phyloP scores from a whole-genome alignment of 495 filamentous ascomycete genomes.

The Apiosordaria backusii region DNA sequence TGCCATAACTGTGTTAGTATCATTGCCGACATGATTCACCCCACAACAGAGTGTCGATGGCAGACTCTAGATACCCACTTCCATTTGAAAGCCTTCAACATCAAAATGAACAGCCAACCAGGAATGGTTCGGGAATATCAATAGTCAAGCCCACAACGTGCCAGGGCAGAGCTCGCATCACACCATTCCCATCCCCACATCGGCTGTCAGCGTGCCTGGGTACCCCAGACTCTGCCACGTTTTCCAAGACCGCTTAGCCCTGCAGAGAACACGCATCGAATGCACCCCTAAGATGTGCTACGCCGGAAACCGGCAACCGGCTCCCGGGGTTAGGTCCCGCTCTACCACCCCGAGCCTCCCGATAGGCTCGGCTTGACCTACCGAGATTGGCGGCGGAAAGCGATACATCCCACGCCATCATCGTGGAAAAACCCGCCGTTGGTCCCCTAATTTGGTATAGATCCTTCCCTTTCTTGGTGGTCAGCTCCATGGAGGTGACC shows the following conservation, averaged over 20 bases:
- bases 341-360: background rate
- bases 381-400: conserved; percentile 1
- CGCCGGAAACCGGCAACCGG: background rate
- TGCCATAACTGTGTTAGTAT: background rate
- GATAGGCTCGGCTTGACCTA: conserved; percentile 2
- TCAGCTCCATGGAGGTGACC: background rate
- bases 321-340: background rate
- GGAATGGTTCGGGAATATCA: no score
- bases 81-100: background rate
- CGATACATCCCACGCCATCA: background rate
- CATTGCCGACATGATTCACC: no score
- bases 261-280: background rate
- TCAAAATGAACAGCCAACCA: background rate
- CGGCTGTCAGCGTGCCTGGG: background rate
- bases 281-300: background rate
- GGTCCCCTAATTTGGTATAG: background rate
- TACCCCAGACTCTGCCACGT: background rate
- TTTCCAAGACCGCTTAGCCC: background rate
- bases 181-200: background rate
- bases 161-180: background rate
- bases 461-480: background rate
- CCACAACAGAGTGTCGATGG: no score
- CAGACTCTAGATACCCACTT: background rate
- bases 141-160: background rate
- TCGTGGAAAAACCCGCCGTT: background rate